phyloP scores from a whole-genome alignment of 345 rosid species.

The Brassica incana region DNA sequence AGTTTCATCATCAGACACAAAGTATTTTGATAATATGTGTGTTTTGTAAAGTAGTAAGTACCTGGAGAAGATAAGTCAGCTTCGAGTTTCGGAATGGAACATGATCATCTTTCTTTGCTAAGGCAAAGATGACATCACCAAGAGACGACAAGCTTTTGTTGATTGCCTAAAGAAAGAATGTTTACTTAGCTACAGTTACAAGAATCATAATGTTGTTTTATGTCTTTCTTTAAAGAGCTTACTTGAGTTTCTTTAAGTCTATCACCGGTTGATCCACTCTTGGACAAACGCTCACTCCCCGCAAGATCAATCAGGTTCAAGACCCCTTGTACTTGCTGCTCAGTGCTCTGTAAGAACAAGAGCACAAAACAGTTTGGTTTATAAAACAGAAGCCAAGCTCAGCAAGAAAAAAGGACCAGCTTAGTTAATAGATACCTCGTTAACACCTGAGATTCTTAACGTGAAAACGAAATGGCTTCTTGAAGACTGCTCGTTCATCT shows the following conservation, averaged over 20 bases:
- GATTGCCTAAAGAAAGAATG: slow-evolving; percentile 60
- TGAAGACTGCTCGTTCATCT: slow-evolving; percentile 85
- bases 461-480: slow-evolving; percentile 94
- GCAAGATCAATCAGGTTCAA: slow-evolving; percentile 98
- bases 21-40: too few species aligned
- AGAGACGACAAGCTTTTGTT: slow-evolving; percentile 89
- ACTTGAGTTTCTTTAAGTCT: slow-evolving; percentile 96
- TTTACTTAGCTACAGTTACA: not conserved
- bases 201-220: slow-evolving; percentile 9
- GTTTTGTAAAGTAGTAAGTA: slow-evolving; percentile 30
- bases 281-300: slow-evolving; percentile 95
- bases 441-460: slow-evolving; percentile 72
- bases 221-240: not conserved
- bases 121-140: slow-evolving; percentile 85
- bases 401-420: not conserved
- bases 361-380: not conserved
- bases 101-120: slow-evolving; percentile 94
- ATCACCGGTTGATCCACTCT: slow-evolving; percentile 97
- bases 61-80: slow-evolving; percentile 98
- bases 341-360: slow-evolving; percentile 62
- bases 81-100: slow-evolving; percentile 93
- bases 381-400: slow-evolving; percentile 9
- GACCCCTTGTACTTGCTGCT: slow-evolving; percentile 94
- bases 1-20: slow-evolving; percentile 10
- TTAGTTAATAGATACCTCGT: slow-evolving; percentile 56